Conservation (phyloP, 352 stramenopile species). For the Achlya hypogyna region DNA sequence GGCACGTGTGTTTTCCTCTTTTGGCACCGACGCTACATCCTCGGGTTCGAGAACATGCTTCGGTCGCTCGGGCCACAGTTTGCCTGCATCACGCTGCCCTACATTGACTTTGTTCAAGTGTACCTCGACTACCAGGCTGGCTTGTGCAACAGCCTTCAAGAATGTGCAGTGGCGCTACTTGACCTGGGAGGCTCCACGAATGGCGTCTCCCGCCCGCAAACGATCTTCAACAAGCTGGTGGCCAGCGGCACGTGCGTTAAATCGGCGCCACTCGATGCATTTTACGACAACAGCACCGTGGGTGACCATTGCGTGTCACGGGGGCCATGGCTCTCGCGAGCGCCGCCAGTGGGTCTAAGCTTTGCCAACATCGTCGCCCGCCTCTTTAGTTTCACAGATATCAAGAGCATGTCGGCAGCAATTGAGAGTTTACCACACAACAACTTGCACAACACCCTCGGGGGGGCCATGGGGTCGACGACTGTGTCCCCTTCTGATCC, state of each 20-base stretch:
- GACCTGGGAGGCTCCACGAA: conserved; percentile 64
- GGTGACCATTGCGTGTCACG: background rate
- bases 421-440: conserved; percentile 26
- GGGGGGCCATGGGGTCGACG: conserved; percentile 33
- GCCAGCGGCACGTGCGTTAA: conserved; percentile 22
- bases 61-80: conserved; percentile 31
- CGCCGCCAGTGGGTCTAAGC: background rate
- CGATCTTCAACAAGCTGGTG: no score
- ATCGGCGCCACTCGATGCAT: background rate
- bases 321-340: background rate
- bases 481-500: conserved; percentile 40
- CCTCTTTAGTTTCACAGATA: conserved; percentile 1
- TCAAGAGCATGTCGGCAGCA: conserved; percentile 15
- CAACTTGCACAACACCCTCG: conserved; percentile 33
- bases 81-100: conserved; percentile 44
- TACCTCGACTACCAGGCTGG: background rate
- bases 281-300: background rate
- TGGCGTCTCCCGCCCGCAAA: no score
- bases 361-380: background rate
- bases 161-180: conserved; percentile 55
- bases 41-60: conserved; percentile 82
- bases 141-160: conserved; percentile 26
- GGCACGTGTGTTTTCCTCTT: conserved; percentile 84
- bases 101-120: conserved; percentile 34
- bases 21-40: conserved; percentile 65